These are phyloP conservation scores for Cicer cuneatum DNA, from an alignment of 306 rosid species.

Conservation along the genomic window DNA sequence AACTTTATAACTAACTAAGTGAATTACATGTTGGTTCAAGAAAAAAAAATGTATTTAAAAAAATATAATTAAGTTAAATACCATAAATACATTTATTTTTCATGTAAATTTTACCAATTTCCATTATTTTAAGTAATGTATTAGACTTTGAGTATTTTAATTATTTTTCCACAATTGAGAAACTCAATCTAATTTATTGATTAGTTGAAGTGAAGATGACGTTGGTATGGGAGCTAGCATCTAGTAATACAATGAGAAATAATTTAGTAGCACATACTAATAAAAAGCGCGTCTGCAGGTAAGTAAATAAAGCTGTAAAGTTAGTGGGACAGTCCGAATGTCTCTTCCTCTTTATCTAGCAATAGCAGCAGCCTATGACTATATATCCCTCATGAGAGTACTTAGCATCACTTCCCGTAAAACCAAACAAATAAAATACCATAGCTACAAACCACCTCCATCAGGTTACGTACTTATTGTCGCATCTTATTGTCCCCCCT, in stretches of 20 bases:
- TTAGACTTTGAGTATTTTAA: no score
- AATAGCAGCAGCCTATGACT: conserved; percentile 15
- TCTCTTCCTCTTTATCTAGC: conserved; percentile 55
- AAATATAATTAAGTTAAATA: no score
- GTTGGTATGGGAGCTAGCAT: not conserved
- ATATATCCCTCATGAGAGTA: conserved; percentile 3
- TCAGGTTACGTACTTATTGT: conserved; percentile 49
- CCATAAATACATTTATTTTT: no score
- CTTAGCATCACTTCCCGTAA: conserved; percentile 51
- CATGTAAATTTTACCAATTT: not conserved
- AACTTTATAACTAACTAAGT: no score
- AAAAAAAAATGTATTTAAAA: no score
- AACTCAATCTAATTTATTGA: not conserved
- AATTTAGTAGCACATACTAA: no score
- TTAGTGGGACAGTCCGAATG: conserved; percentile 97
- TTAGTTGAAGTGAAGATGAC: not conserved
- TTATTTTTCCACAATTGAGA: not conserved
- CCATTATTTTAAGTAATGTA: no score
- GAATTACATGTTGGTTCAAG: no score
- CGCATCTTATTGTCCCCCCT: conserved; percentile 50
- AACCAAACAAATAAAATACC: not conserved
- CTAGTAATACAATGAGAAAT: not conserved
- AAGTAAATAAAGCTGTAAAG: conserved; percentile 61
- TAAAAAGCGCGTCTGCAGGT: conserved; percentile 33
- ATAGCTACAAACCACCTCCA: conserved; percentile 38